Evolutionary conservation across 495 filamentous ascomycete genomes (phyloP).

Genomic region (Penicillium arizonense): DNA sequence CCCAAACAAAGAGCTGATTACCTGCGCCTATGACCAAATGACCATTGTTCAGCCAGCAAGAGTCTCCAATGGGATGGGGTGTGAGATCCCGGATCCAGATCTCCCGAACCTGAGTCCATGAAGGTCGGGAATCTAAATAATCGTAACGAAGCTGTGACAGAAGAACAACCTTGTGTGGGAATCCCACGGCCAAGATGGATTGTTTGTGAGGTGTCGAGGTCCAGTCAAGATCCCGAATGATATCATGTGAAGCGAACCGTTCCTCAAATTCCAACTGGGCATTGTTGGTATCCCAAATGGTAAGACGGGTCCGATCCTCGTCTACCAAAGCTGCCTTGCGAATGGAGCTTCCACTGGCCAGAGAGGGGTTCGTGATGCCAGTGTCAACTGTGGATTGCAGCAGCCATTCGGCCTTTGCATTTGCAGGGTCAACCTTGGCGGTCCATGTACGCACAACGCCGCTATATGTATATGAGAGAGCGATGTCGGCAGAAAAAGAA

Average conservation of each 20-base stretch:
- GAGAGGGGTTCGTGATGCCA: conserved; percentile 65
- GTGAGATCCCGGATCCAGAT: conserved; percentile 80
- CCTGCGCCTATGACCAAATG: conserved; percentile 85
- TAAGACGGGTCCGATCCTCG: conserved; percentile 67
- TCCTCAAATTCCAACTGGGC: conserved; percentile 79
- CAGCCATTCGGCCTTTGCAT: conserved; percentile 71
- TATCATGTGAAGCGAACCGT: conserved; percentile 67
- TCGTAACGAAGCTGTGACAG: conserved; percentile 93
- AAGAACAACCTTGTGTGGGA: conserved; percentile 77
- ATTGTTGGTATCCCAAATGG: conserved; percentile 88
- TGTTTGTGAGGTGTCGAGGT: conserved; percentile 89
- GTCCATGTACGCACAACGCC: conserved; percentile 85
- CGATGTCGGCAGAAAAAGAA: conserved; percentile 83
- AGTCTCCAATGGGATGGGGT: conserved; percentile 90
- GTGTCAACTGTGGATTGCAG: conserved; percentile 82
- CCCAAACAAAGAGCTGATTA: conserved; percentile 89
- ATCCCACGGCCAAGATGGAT: conserved; percentile 88
- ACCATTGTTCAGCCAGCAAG: conserved; percentile 82
- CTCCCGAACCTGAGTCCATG: conserved; percentile 83
- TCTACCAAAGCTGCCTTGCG: conserved; percentile 86
- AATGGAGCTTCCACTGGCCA: conserved; percentile 83
- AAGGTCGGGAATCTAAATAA: conserved; percentile 84
- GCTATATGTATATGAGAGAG: conserved; percentile 76
- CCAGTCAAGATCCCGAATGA: conserved; percentile 89
- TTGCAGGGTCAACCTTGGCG: conserved; percentile 63